Evolutionary conservation across 2,329 filamentous ascomycete genomes (phyloP).

Genomic region (Curvularia hawaiiensis): DNA sequence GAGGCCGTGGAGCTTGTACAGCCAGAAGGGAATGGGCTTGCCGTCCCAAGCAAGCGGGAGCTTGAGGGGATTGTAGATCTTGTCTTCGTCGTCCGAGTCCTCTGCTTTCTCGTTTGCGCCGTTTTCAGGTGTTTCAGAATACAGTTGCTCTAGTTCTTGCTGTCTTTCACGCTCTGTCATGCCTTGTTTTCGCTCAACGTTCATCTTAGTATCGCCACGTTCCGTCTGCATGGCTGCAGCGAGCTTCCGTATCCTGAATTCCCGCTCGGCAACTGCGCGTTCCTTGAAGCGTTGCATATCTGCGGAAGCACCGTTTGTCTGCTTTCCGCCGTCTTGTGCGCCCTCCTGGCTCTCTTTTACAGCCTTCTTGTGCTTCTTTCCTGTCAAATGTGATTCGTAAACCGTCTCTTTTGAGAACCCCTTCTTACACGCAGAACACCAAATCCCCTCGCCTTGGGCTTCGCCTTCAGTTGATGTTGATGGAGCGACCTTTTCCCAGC

Average conservation of each 20-base stretch:
- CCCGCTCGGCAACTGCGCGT: slow-evolving; percentile 85
- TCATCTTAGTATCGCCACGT: slow-evolving; percentile 85
- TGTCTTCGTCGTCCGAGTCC: slow-evolving; percentile 73
- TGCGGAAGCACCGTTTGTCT: slow-evolving; percentile 25
- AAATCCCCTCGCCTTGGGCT: slow-evolving; percentile 69
- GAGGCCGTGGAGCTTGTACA: slow-evolving; percentile 94
- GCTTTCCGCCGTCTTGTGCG: slow-evolving; percentile 22
- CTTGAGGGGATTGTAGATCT: slow-evolving; percentile 96
- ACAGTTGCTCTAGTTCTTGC: slow-evolving; percentile 88
- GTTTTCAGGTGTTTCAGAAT: slow-evolving; percentile 63
- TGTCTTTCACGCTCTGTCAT: slow-evolving; percentile 97
- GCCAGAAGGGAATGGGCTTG: slow-evolving; percentile 98
- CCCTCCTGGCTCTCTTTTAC: slow-evolving; percentile 60
- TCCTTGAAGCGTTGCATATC: slow-evolving; percentile 68
- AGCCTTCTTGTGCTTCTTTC: slow-evolving; percentile 91
- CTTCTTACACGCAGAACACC: slow-evolving; percentile 91
- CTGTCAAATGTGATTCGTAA: slow-evolving; percentile 84
- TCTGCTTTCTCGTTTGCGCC: slow-evolving; percentile 68
- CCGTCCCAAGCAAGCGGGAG: slow-evolving; percentile 96
- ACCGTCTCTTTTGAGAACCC: slow-evolving; percentile 96
- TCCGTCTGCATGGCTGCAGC: slow-evolving; percentile 84
- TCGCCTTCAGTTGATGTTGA: slow-evolving; percentile 54
- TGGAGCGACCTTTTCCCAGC: slow-evolving; percentile 68
- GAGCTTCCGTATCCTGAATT: slow-evolving; percentile 80
- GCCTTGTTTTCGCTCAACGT: slow-evolving; percentile 94